Evolutionary conservation across 306 rosid genomes (phyloP).

Genomic region (Albizia julibrissin): DNA sequence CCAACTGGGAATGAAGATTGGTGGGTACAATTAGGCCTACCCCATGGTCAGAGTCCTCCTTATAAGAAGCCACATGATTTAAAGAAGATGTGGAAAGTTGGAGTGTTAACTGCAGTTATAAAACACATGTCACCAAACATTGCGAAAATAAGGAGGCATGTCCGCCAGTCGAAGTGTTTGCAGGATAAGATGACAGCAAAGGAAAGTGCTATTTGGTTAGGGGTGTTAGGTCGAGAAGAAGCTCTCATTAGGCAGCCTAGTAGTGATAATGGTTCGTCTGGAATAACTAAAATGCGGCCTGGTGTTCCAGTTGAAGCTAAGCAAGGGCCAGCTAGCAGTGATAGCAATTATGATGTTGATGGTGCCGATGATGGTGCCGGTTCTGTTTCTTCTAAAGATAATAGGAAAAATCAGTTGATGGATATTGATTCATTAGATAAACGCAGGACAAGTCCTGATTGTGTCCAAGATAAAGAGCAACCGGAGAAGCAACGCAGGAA

Average conservation of each 20-base stretch:
- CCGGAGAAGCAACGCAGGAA: neutral
- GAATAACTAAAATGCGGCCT: neutral
- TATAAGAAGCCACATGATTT: conserved; percentile 9
- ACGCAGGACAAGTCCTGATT: neutral
- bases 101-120: conserved; percentile 6
- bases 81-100: conserved; percentile 7
- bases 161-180: neutral
- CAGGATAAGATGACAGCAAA: conserved; percentile 9
- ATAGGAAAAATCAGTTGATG: neutral
- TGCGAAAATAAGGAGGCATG: conserved; percentile 7
- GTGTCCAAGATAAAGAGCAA: neutral
- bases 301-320: neutral
- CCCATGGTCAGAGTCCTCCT: neutral
- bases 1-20: conserved; percentile 4
- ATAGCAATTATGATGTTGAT: neutral
- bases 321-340: conserved; percentile 1
- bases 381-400: neutral
- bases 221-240: neutral
- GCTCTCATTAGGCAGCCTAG: conserved; percentile 6
- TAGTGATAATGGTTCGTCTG: conserved; percentile 1
- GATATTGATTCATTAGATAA: neutral
- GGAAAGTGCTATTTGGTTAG: conserved; percentile 12
- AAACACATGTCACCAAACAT: conserved; percentile 6
- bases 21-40: neutral
- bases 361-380: neutral